Conservation (phyloP, 345 rosid species). For the Dovyalis caffra region DNA sequence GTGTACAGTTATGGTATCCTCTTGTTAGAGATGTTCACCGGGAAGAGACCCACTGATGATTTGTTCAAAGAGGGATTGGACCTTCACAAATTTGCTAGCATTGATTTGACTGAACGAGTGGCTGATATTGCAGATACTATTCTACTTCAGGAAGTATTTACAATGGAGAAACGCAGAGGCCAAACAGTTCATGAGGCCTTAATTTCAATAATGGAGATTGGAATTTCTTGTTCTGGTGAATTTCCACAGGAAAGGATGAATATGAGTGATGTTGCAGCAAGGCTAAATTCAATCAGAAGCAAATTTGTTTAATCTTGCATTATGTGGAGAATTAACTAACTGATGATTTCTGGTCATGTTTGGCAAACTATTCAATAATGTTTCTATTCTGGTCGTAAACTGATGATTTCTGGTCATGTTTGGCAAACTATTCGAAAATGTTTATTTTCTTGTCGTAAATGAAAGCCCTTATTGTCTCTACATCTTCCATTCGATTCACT, state of each 20-base stretch:
- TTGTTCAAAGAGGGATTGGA: slow-evolving; percentile 14
- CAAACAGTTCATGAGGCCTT: background rate
- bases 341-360: no score
- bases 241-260: background rate
- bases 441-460: no score
- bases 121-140: background rate
- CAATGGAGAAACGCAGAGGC: background rate
- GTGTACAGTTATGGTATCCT: slow-evolving; percentile 18
- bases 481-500: no score
- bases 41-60: slow-evolving; percentile 16
- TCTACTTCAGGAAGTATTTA: background rate
- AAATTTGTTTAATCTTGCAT: no score
- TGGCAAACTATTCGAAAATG: no score
- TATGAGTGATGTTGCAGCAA: no score
- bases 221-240: background rate
- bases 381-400: no score
- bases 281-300: no score
- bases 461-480: no score
- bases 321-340: no score
- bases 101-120: slow-evolving; percentile 9
- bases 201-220: background rate
- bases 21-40: slow-evolving; percentile 22
- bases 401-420: no score
- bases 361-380: no score
- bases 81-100: background rate